Evolutionary conservation across 1,284 basidiomycete species (phyloP).

Genomic region (Fistulina hepatica): DNA sequence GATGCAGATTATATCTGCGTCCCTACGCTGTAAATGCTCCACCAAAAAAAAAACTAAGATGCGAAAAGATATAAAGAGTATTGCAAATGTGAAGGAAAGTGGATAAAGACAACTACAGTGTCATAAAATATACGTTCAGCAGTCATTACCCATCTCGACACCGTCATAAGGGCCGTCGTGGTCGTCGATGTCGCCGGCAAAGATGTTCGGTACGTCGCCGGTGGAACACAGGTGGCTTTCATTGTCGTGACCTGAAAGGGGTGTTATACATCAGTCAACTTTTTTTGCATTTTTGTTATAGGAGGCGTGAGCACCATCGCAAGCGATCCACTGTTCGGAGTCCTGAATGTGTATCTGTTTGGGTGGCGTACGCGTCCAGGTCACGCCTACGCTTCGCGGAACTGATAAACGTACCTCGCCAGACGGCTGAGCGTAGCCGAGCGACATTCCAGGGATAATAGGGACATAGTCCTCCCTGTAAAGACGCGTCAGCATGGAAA

Average conservation of each 20-base stretch:
- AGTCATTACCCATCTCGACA: conserved; percentile 8
- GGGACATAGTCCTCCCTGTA: conserved; percentile 9
- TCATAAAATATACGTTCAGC: too few relatives aligned
- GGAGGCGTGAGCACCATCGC: too few relatives aligned
- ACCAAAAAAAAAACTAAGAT: too few relatives aligned
- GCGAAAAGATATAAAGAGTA: too few relatives aligned
- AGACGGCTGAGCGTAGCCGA: conserved; percentile 44
- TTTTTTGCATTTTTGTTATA: too few relatives aligned
- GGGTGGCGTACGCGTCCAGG: not conserved
- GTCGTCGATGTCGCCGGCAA: conserved; percentile 30
- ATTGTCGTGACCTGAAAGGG: conserved; percentile 45
- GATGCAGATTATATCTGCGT: too few relatives aligned
- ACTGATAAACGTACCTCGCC: conserved; percentile 30
- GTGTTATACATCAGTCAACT: not conserved
- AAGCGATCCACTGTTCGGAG: conserved; percentile 32
- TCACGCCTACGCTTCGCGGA: not conserved
- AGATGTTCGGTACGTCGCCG: conserved; percentile 44
- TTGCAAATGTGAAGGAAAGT: too few relatives aligned
- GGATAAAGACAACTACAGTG: too few relatives aligned
- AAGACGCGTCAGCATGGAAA: too few relatives aligned
- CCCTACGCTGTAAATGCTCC: too few relatives aligned
- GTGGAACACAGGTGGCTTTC: conserved; percentile 36
- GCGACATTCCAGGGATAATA: conserved; percentile 2
- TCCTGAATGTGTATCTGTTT: conserved; percentile 15
- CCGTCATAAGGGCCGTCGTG: conserved; percentile 34